phyloP scores from a whole-genome alignment of 2,329 filamentous ascomycete species.

The Ophiostoma angusticollis region DNA sequence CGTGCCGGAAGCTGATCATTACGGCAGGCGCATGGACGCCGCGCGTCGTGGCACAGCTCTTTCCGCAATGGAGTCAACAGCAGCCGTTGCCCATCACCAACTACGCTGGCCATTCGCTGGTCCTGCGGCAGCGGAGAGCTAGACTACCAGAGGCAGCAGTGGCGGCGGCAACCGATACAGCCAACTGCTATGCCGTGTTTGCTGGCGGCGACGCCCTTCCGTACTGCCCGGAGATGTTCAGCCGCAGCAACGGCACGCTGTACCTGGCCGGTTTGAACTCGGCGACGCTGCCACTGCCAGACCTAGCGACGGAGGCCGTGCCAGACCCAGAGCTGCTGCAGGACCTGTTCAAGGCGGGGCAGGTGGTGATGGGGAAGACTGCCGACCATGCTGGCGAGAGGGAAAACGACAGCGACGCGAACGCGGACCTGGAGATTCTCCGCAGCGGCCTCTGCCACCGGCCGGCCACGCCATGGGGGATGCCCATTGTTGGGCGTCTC shows the following conservation, averaged over 20 bases:
- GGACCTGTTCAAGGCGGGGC: slow-evolving; percentile 35
- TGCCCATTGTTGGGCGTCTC: slow-evolving; percentile 50
- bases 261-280: slow-evolving; percentile 65
- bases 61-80: slow-evolving; percentile 31
- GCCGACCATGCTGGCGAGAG: slow-evolving; percentile 17
- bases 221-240: slow-evolving; percentile 61
- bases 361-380: slow-evolving; percentile 36
- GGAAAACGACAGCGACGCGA: slow-evolving; percentile 20
- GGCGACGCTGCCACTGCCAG: slow-evolving; percentile 44
- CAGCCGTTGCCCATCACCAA: slow-evolving; percentile 43
- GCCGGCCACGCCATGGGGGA: slow-evolving; percentile 51
- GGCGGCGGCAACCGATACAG: slow-evolving; percentile 27
- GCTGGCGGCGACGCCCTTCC: slow-evolving; percentile 37
- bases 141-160: slow-evolving; percentile 31
- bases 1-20: slow-evolving; percentile 53
- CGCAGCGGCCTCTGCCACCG: slow-evolving; percentile 58
- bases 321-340: slow-evolving; percentile 35
- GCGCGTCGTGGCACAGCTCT: slow-evolving; percentile 50
- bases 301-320: slow-evolving; percentile 34
- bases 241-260: slow-evolving; percentile 51
- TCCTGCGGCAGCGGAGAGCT: slow-evolving; percentile 35
- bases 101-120: slow-evolving; percentile 59
- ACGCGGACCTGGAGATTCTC: slow-evolving; percentile 46
- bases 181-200: slow-evolving; percentile 54
- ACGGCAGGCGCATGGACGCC: slow-evolving; percentile 61